Base-by-base conservation (phyloP, 1,284 basidiomycete genomes). In the Ganoderma resinaceum region DNA sequence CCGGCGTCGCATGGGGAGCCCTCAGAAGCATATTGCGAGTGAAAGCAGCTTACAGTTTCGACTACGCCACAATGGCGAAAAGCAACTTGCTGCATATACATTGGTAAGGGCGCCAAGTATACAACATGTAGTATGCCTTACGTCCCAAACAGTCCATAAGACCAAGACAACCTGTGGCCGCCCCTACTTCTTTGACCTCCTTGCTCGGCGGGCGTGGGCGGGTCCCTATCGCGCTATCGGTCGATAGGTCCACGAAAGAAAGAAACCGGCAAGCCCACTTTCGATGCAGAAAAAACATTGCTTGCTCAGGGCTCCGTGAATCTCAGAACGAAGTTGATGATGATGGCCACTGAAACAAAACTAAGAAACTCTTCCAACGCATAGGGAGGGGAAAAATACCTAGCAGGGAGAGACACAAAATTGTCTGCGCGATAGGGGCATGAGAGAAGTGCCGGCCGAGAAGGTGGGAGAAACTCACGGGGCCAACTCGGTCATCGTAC, bases 401-500 rank as follows among this genome's bases (percentile, higher is more conserved):
- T 61, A 97, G 88, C 46, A 98, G 85, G 29, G 94, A 91, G 69
- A 94, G 82, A 79, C 96, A 98, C 42, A 98, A 81, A 40, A 97
- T 82, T 7, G 96, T 97, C 93, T 97, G 70, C 43, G 66, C 11
- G 18, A 16, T 37, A 52, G 14, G 20, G 6, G 18, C 9, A 53
- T 72, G 5, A 62, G 63, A 31, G 53, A 70, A 60, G 66, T 66
- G 64, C 63, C 46, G 55, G 74, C 61, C 67, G 31, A 29, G 66
- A 66, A 67, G 9, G 70, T 29, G 40, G 37, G 29, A 38, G 60
- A 42, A 23, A 85, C 90, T 81, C 70, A 92, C 91, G 62, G 91
- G 91, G 67, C 97, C 97, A 65, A 99, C 81, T 67, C 98, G 89
- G 83, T 99, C 97, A 77, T 99, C 98, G 81, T 99, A 99, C 2